These are phyloP conservation scores for Hura crepitans DNA, from an alignment of 441 rosid genomes.

Conservation along the genomic window DNA sequence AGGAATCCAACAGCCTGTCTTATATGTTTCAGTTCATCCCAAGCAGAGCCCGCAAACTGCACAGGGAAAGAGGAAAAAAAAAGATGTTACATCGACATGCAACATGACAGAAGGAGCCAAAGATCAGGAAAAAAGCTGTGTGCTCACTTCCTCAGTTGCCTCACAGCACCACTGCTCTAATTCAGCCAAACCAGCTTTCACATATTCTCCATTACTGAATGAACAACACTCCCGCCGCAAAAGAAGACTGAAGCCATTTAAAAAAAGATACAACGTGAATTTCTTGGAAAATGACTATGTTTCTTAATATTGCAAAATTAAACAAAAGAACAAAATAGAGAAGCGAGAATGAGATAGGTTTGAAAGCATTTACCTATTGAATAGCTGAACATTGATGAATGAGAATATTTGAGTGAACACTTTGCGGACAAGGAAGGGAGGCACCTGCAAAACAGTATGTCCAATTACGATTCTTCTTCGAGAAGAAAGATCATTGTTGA, in stretches of 20 bases:
- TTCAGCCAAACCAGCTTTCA: constrained; percentile 93
- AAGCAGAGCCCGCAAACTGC: constrained; percentile 88
- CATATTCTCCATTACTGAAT: constrained; percentile 97
- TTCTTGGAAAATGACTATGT: constrained; percentile 10
- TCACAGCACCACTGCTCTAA: constrained; percentile 94
- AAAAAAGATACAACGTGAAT: too few relatives aligned
- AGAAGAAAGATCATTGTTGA: too few relatives aligned
- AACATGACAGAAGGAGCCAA: too few relatives aligned
- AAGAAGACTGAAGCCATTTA: constrained; percentile 63
- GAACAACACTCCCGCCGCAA: constrained; percentile 96
- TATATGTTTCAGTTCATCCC: constrained; percentile 91
- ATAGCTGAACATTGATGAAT: constrained; percentile 82
- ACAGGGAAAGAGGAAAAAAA: too few relatives aligned
- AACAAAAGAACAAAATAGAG: not conserved
- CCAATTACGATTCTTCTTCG: too few relatives aligned
- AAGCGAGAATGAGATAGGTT: too few relatives aligned
- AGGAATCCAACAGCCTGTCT: constrained; percentile 94
- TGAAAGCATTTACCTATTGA: constrained; percentile 89
- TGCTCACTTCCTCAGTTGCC: constrained; percentile 80
- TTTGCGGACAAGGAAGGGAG: constrained; percentile 81
- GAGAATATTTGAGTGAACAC: constrained; percentile 90
- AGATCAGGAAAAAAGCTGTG: constrained; percentile 13
- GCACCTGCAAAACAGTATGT: constrained; percentile 57
- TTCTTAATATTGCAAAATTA: not conserved
- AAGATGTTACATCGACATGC: too few relatives aligned